Evolutionary conservation across 164 flowering plant species (phyloP), one percentile per base, ranked within the genome.

Genomic region (Umbellularia californica): DNA sequence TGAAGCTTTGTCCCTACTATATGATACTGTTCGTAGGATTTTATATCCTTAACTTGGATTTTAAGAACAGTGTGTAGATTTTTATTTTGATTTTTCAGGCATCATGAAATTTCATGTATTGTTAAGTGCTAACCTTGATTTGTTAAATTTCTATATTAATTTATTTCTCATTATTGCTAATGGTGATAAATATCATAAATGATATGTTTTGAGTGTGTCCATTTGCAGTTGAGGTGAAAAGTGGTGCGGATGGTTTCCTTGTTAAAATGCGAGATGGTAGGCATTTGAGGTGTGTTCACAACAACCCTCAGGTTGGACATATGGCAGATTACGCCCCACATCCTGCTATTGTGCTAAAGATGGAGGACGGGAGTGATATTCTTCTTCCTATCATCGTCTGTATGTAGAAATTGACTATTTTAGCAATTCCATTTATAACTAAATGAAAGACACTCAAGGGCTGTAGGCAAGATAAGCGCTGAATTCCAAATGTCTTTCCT

Each of bases 301-400:
- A 94, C 81, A 94, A 88, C 76, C 98, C 99, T 74, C 97, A 92
- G 65, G 95, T 92, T 25, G 97, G 93, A n/a, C 91, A 90, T 80
- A 79, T 90, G 63, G 92, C 92, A 6, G 94, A 94, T 85, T 92
- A 91, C 82, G 92, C 97, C 52, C 97, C 98, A 20, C 98, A 92
- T 80, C 98, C 99, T 51, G 99, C 97, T 6, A 94, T 96, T 77
- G 98, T 96, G 17, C 83, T 96, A 70, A 94, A 92, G 88, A 96
- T 96, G 95, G 99, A 96, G 85, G 99, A 96, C 78, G 99, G 98
- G 74, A 94, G 97, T 19, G 98, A 89, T 72, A 90, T 96, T 78
- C 92, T 96, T 75, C 94, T 96, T 72, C 98, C 99, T 10, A 94
- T 96, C 35, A 94, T 96, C 81, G 99, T 96, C 81, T 88, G 99